These are phyloP conservation scores for Boletellus emodensis DNA, from an alignment of 768 basidiomycete species.

Conservation along the genomic window DNA sequence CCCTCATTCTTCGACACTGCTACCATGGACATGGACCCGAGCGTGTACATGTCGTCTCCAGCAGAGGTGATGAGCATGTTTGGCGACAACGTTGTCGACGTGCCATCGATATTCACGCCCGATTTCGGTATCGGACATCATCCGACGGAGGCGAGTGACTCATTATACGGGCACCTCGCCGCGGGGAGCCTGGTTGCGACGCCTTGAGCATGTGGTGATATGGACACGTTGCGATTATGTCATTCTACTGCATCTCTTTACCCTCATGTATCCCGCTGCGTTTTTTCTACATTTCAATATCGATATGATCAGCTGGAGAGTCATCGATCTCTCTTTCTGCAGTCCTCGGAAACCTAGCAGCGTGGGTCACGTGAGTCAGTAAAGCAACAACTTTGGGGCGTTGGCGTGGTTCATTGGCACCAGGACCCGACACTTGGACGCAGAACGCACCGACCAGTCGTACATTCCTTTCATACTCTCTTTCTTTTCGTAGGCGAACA, in stretches of 20 bases:
- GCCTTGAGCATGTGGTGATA: constrained; percentile 16
- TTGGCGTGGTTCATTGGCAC: background rate
- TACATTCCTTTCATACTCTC: background rate
- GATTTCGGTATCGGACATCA: constrained; percentile 30
- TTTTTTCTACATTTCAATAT: background rate
- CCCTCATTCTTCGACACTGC: constrained; percentile 29
- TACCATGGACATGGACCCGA: constrained; percentile 47
- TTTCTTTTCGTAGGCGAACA: background rate
- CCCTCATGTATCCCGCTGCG: constrained; percentile 8
- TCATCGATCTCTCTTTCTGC: no score
- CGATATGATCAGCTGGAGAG: background rate
- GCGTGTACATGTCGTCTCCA: constrained; percentile 50
- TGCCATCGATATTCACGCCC: constrained; percentile 30
- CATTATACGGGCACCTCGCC: constrained; percentile 25
- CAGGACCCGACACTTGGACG: background rate
- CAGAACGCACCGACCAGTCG: background rate
- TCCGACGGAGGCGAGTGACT: constrained; percentile 23
- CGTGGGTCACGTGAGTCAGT: constrained; percentile 10
- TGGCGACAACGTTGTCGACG: constrained; percentile 39
- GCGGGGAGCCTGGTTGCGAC: constrained; percentile 25
- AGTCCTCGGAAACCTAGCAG: no score
- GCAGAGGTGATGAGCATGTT: constrained; percentile 63
- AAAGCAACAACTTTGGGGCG: no score
- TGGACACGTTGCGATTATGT: constrained; percentile 1
- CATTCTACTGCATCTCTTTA: constrained; percentile 3